Conservation (phyloP, 2,329 filamentous ascomycete genomes). For the Alternaria hordeiaustralica region DNA sequence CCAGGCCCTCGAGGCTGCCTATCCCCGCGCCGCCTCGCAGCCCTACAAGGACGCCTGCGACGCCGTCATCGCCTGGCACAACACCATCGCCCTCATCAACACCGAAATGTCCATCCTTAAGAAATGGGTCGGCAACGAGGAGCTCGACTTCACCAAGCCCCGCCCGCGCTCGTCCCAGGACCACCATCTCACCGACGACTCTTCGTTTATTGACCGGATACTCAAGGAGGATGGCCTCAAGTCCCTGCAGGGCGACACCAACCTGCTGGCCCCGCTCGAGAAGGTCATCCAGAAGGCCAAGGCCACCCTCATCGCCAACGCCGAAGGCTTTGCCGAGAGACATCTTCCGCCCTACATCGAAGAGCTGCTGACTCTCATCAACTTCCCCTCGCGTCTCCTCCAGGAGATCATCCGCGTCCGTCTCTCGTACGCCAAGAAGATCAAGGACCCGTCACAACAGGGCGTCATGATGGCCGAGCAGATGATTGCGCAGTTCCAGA, state of each 20-base stretch:
- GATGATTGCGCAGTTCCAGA: conserved; percentile 96
- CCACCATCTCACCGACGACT: conserved; percentile 82
- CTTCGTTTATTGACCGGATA: conserved; percentile 90
- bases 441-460: conserved; percentile 93
- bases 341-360: conserved; percentile 97
- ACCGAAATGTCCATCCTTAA: conserved; percentile 90
- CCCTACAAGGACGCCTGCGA: conserved; percentile 84
- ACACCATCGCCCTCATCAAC: conserved; percentile 95
- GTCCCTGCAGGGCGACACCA: conserved; percentile 82
- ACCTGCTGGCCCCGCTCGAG: conserved; percentile 84
- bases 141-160: conserved; percentile 85
- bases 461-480: conserved; percentile 95
- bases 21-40: conserved; percentile 77
- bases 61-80: conserved; percentile 93
- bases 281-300: conserved; percentile 93
- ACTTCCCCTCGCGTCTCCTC: conserved; percentile 93
- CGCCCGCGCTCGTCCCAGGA: conserved; percentile 71
- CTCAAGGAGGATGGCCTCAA: conserved; percentile 95
- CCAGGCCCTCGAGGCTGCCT: conserved; percentile 73
- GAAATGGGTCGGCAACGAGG: conserved; percentile 95
- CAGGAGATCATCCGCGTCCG: conserved; percentile 96
- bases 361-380: conserved; percentile 92
- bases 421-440: conserved; percentile 88
- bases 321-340: conserved; percentile 81
- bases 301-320: conserved; percentile 84